Percentiles rank a stretch among this genome's conserved stretches.
These are phyloP conservation scores for Barnettozyma populi DNA, from an alignment of 805 yeast species.

Conservation along the genomic window DNA sequence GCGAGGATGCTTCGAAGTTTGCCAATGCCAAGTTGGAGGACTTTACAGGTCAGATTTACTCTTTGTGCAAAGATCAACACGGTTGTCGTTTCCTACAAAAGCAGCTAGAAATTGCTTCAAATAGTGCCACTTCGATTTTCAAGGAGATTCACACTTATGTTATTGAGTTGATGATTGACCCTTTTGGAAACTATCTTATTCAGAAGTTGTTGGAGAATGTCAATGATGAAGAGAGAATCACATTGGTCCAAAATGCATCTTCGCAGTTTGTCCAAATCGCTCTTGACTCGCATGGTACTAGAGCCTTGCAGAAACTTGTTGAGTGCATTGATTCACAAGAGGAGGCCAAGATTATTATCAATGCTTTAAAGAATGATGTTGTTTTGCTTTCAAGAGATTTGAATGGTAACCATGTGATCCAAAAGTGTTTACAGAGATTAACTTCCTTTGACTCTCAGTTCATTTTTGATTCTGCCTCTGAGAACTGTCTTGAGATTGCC, in stretches of 20 bases:
- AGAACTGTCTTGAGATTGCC: constrained; percentile 72
- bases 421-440: constrained; percentile 79
- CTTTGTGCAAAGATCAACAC: constrained; percentile 91
- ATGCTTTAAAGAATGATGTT: constrained; percentile 60
- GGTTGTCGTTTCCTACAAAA: constrained; percentile 92
- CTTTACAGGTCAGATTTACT: constrained; percentile 66
- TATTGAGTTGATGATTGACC: constrained; percentile 87
- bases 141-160: constrained; percentile 73
- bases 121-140: constrained; percentile 70
- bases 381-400: constrained; percentile 79
- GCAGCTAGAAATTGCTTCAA: constrained; percentile 63
- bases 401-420: constrained; percentile 96
- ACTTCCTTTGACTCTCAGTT: constrained; percentile 69
- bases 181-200: constrained; percentile 94
- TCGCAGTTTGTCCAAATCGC: constrained; percentile 76
- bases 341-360: constrained; percentile 62
- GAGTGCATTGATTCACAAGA: constrained; percentile 71
- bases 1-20: constrained; percentile 66
- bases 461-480: constrained; percentile 79
- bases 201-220: constrained; percentile 86
- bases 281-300: constrained; percentile 90
- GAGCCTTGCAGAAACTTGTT: constrained; percentile 89
- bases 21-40: constrained; percentile 63
- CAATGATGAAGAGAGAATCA: constrained; percentile 59
- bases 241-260: constrained; percentile 64